Evolutionary conservation across 176 grass and related monocot species (phyloP).

Genomic region (Hsuehochloa calcarea): DNA sequence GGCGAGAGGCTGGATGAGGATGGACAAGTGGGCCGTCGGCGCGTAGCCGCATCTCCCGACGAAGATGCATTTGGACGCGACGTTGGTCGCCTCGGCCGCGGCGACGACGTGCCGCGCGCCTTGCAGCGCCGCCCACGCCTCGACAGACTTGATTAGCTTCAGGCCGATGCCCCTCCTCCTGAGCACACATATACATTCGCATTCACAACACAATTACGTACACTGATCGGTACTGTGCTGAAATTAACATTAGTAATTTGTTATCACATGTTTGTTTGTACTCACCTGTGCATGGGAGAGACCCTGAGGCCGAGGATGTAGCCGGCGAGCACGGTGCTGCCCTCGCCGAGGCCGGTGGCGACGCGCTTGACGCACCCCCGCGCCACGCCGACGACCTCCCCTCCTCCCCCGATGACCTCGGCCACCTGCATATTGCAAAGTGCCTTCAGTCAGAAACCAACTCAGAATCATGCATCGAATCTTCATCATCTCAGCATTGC

Average conservation of each 20-base stretch:
- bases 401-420: slow-evolving; percentile 2
- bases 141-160: slow-evolving; percentile 11
- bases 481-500: too few relatives aligned
- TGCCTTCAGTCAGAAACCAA: neutral
- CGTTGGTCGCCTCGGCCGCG: slow-evolving; percentile 1
- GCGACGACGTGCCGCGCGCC: slow-evolving; percentile 12
- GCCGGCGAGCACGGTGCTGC: neutral
- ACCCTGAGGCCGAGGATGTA: slow-evolving; percentile 31
- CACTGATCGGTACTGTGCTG: neutral
- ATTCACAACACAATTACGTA: neutral
- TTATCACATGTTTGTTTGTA: neutral
- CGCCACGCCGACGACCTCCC: slow-evolving; percentile 16
- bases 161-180: slow-evolving; percentile 20
- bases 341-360: neutral
- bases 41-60: neutral
- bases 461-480: neutral
- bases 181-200: neutral
- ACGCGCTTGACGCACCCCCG: slow-evolving; percentile 32
- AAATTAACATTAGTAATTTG: neutral
- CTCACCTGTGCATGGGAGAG: neutral
- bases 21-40: neutral
- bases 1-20: neutral
- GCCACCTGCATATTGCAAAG: neutral
- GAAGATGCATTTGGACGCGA: slow-evolving; percentile 16
- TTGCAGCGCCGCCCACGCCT: slow-evolving; percentile 16